Conservation (phyloP, 257 asterid genomes). For the Solanum chilense region DNA sequence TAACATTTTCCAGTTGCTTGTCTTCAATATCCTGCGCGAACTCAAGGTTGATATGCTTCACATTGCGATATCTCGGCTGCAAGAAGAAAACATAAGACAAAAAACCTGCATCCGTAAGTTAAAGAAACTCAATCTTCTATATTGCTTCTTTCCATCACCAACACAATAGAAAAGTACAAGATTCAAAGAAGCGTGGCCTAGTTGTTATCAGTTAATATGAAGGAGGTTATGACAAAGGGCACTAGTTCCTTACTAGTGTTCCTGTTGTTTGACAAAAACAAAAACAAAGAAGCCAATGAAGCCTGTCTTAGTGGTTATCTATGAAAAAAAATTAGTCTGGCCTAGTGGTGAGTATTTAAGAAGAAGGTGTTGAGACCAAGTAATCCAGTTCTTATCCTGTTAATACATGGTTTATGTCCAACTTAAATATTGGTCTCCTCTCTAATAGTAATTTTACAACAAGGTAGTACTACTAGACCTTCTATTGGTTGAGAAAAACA, state of each 20-base stretch:
- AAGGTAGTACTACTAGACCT: neutral
- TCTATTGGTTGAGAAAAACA: neutral
- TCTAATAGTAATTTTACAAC: neutral
- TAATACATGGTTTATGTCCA: neutral
- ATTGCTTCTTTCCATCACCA: neutral
- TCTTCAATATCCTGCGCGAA: slow-evolving; percentile 82
- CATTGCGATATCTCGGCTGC: slow-evolving; percentile 77
- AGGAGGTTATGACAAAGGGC: neutral
- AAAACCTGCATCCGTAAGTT: neutral
- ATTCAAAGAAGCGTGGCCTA: neutral
- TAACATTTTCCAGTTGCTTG: slow-evolving; percentile 55
- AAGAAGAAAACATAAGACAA: slow-evolving; percentile 6
- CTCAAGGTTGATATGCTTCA: slow-evolving; percentile 87
- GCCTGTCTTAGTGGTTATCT: neutral
- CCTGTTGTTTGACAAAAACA: neutral
- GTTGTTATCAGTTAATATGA: neutral
- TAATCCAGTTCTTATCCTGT: neutral
- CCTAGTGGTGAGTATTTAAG: neutral
- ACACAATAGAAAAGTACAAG: neutral
- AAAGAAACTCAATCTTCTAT: neutral
- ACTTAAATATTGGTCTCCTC: neutral
- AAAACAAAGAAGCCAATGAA: neutral
- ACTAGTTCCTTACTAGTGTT: neutral
- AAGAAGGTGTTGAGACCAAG: neutral
- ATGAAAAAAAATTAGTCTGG: neutral